Percentiles rank a stretch among this genome's conserved stretches.
These are phyloP conservation scores for Leishmania tropica DNA, from an alignment of 208 protist genomes.

Conservation along the genomic window DNA sequence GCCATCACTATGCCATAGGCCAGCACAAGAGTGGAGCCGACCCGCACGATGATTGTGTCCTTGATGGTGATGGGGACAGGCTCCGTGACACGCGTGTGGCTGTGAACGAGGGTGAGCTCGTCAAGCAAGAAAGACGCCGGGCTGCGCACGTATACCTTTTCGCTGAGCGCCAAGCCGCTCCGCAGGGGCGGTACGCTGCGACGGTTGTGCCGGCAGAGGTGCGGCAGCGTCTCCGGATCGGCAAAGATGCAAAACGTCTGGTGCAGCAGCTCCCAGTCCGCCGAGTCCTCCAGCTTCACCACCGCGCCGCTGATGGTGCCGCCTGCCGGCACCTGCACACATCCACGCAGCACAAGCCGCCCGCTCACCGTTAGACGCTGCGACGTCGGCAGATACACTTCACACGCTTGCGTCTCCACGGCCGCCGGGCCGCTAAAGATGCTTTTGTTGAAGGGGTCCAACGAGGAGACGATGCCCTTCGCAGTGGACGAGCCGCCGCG, in stretches of 20 bases:
- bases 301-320: constrained; percentile 44
- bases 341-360: constrained; percentile 50
- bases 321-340: constrained; percentile 44
- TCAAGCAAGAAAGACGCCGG: constrained; percentile 38
- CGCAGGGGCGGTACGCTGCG: constrained; percentile 11
- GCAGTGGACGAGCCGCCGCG: not conserved
- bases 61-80: constrained; percentile 16
- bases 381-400: constrained; percentile 37
- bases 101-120: constrained; percentile 37
- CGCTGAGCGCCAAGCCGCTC: constrained; percentile 42
- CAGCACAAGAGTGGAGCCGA: constrained; percentile 17
- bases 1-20: constrained; percentile 15
- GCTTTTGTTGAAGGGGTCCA: not conserved
- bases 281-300: constrained; percentile 27
- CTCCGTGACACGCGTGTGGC: constrained; percentile 33
- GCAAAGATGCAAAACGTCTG: constrained; percentile 16
- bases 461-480: not conserved
- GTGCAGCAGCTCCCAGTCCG: constrained; percentile 37
- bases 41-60: constrained; percentile 18
- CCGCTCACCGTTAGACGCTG: constrained; percentile 52
- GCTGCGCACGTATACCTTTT: constrained; percentile 43
- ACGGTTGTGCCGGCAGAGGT: constrained; percentile 23
- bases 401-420: constrained; percentile 9
- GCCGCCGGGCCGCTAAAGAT: not conserved
- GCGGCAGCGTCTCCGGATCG: constrained; percentile 11